Percentiles rank a stretch among this genome's conserved stretches.
Evolutionary conservation across 2,329 filamentous ascomycete genomes (phyloP).

Genomic region (Lojkania enalia): DNA sequence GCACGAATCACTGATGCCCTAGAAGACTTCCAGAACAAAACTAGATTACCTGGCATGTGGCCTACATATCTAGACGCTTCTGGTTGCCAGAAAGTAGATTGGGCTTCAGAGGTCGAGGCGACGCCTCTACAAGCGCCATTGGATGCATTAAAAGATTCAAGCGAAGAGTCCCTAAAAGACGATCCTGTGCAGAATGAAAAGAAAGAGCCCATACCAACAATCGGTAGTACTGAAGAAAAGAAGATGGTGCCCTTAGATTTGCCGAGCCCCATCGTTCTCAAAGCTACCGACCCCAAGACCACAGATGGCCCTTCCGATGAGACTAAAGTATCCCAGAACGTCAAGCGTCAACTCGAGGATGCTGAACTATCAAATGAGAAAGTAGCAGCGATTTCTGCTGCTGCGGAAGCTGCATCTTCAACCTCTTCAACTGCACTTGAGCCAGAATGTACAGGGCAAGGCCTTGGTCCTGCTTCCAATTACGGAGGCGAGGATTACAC

Average conservation of each 20-base stretch:
- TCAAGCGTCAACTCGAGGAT: slow-evolving; percentile 28
- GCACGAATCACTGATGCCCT: slow-evolving; percentile 51
- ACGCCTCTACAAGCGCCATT: slow-evolving; percentile 28
- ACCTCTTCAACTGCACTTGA: slow-evolving; percentile 16
- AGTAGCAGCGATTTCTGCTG: slow-evolving; percentile 10
- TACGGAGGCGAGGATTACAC: slow-evolving; percentile 51
- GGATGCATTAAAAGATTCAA: slow-evolving; percentile 1
- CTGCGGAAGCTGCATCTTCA: slow-evolving; percentile 9
- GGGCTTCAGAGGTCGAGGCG: slow-evolving; percentile 26
- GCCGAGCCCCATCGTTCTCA: slow-evolving; percentile 34
- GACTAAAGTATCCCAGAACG: slow-evolving; percentile 3
- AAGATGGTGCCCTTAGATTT: slow-evolving; percentile 38
- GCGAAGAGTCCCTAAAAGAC: not conserved
- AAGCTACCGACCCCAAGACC: slow-evolving; percentile 21
- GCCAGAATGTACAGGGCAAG: slow-evolving; percentile 52
- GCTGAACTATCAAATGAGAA: slow-evolving; percentile 13
- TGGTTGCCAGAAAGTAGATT: slow-evolving; percentile 36
- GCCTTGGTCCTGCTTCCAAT: slow-evolving; percentile 55
- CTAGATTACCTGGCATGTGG: slow-evolving; percentile 54
- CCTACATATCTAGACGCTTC: slow-evolving; percentile 51
- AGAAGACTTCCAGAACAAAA: slow-evolving; percentile 50
- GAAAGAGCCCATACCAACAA: not conserved
- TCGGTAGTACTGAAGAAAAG: slow-evolving; percentile 32
- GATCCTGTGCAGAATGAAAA: no score
- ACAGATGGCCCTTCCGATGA: slow-evolving; percentile 11